Conservation (phyloP, 495 filamentous ascomycete genomes). For the Hypoxylon intermedium region DNA sequence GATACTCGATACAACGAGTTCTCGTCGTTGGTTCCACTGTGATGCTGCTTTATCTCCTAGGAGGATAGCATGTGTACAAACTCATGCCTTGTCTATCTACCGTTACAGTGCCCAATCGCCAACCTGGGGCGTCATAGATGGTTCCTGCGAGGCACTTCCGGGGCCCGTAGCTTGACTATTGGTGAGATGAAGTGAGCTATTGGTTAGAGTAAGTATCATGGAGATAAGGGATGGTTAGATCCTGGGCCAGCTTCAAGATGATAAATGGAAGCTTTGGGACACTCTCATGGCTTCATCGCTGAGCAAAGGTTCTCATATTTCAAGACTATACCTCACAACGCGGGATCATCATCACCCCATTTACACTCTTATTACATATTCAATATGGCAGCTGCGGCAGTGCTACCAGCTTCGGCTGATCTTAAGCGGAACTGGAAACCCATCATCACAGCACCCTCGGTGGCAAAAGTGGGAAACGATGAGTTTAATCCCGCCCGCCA, state of each 20-base stretch:
- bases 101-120: constrained; percentile 29
- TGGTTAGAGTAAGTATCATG: constrained; percentile 6
- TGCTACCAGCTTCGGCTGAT: constrained; percentile 18
- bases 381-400: constrained; percentile 34
- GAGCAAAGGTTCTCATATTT: not conserved
- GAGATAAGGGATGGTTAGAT: constrained; percentile 27
- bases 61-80: constrained; percentile 15
- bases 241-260: constrained; percentile 17
- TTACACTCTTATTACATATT: constrained; percentile 5
- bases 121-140: constrained; percentile 29
- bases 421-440: constrained; percentile 28
- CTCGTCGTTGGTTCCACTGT: constrained; percentile 25
- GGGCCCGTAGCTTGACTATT: constrained; percentile 28
- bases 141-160: constrained; percentile 15
- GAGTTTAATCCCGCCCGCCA: constrained; percentile 57
- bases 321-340: not conserved
- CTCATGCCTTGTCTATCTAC: constrained; percentile 36
- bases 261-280: constrained; percentile 28
- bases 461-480: constrained; percentile 21
- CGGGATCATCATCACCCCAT: not conserved
- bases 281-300: not conserved
- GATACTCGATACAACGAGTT: constrained; percentile 12
- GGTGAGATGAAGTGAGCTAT: constrained; percentile 22
- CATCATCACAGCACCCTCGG: constrained; percentile 31
- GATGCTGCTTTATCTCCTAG: constrained; percentile 33